Conservation (phyloP, 2,329 filamentous ascomycete genomes). For the Curvularia hawaiiensis region DNA sequence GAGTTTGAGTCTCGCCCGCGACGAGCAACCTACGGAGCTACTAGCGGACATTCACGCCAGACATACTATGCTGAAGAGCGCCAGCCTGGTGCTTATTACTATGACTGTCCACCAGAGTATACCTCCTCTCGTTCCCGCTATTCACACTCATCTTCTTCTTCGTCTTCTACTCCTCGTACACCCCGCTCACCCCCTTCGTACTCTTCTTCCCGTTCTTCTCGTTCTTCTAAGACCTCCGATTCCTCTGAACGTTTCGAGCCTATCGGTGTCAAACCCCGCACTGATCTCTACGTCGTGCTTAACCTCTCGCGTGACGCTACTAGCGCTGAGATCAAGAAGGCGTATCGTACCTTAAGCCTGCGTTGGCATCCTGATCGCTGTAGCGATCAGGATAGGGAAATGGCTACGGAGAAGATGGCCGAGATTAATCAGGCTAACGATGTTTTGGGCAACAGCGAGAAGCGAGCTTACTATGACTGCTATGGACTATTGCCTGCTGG, state of each 20-base stretch:
- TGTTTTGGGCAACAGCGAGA: conserved; percentile 18
- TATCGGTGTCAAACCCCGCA: conserved; percentile 1
- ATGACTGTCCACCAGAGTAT: not conserved
- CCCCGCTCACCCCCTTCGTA: not conserved
- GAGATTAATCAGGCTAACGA: conserved; percentile 30
- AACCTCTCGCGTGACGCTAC: conserved; percentile 78
- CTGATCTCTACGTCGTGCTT: conserved; percentile 80
- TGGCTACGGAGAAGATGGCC: conserved; percentile 30
- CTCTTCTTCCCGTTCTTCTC: not conserved
- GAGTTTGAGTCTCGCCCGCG: not conserved
- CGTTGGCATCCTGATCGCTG: conserved; percentile 83
- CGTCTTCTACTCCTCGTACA: no score
- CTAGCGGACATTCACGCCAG: not conserved
- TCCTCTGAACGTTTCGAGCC: not conserved
- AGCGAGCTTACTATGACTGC: conserved; percentile 25
- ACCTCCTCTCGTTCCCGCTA: not conserved
- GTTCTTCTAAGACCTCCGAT: no score
- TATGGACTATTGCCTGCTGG: conserved; percentile 13
- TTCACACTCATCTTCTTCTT: not conserved
- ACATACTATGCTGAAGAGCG: not conserved
- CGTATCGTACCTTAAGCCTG: conserved; percentile 92
- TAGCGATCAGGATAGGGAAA: conserved; percentile 8
- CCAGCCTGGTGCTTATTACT: not conserved
- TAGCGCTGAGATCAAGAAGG: conserved; percentile 86
- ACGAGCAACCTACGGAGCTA: not conserved